These are phyloP conservation scores for Hanseniaspora gamundiae DNA, from an alignment of 1,139 yeast species.

Conservation along the genomic window DNA sequence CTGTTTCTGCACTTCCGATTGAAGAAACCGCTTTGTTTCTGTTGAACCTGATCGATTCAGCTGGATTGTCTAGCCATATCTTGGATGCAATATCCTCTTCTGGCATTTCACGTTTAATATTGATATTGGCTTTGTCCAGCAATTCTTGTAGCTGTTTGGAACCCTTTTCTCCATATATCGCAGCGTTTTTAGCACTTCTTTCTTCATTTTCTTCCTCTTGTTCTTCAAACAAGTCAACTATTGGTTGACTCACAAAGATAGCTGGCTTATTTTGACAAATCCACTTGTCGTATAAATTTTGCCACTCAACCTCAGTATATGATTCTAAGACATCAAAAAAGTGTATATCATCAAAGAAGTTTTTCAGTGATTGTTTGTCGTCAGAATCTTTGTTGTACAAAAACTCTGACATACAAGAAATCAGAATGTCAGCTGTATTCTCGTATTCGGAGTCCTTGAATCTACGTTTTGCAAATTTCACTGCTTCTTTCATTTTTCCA, in stretches of 20 bases:
- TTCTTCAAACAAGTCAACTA: slow-evolving; percentile 39
- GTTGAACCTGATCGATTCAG: slow-evolving; percentile 41
- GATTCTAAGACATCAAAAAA: slow-evolving; percentile 42
- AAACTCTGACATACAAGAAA: slow-evolving; percentile 55
- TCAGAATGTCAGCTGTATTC: slow-evolving; percentile 33
- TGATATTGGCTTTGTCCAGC: slow-evolving; percentile 44
- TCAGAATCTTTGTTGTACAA: slow-evolving; percentile 49
- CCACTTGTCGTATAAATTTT: slow-evolving; percentile 34
- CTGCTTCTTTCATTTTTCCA: slow-evolving; percentile 51
- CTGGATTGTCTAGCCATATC: slow-evolving; percentile 43
- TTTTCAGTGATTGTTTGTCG: slow-evolving; percentile 36
- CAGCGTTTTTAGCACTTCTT: slow-evolving; percentile 32
- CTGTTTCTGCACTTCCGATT: slow-evolving; percentile 14
- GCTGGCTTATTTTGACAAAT: slow-evolving; percentile 47
- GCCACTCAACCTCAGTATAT: slow-evolving; percentile 64
- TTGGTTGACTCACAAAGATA: slow-evolving; percentile 54
- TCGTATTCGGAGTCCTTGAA: too few species aligned
- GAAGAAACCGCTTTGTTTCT: slow-evolving; percentile 32
- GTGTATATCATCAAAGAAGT: slow-evolving; percentile 38
- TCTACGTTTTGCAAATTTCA: slow-evolving; percentile 45
- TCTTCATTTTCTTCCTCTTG: slow-evolving; percentile 33
- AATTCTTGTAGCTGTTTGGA: slow-evolving; percentile 36
- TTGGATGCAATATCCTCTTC: slow-evolving; percentile 56
- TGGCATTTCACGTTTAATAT: slow-evolving; percentile 42
- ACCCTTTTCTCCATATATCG: slow-evolving; percentile 48